A percentile compares a stretch with the other conserved stretches of the same genome.
These are phyloP conservation scores for Aureobasidium musti DNA, from an alignment of 2,329 filamentous ascomycete genomes.

Conservation along the genomic window DNA sequence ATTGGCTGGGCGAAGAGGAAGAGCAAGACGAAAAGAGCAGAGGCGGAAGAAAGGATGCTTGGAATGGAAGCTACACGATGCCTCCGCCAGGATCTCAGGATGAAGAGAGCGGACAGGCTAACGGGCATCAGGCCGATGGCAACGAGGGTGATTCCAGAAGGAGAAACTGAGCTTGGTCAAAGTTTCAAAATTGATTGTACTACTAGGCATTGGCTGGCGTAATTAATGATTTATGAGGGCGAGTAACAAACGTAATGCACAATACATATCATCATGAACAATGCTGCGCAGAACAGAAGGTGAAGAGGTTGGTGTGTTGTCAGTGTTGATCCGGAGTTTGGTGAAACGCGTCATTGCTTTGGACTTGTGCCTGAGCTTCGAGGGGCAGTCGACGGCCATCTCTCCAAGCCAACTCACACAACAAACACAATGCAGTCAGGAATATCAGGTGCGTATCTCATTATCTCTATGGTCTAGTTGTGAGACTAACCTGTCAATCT, in stretches of 20 bases:
- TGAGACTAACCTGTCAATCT: neutral
- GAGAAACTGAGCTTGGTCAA: neutral
- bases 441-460: slow-evolving; percentile 62
- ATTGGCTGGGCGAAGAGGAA: slow-evolving; percentile 29
- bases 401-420: slow-evolving; percentile 2
- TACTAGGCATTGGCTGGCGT: neutral
- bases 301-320: neutral
- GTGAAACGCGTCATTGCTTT: slow-evolving; percentile 27
- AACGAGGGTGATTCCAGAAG: slow-evolving; percentile 13
- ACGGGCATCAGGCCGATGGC: slow-evolving; percentile 11
- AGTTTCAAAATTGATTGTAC: neutral
- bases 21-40: slow-evolving; percentile 31
- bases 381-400: slow-evolving; percentile 21
- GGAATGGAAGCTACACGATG: slow-evolving; percentile 16
- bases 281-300: neutral
- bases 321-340: neutral
- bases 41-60: slow-evolving; percentile 11
- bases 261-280: neutral
- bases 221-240: neutral
- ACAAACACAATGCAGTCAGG: slow-evolving; percentile 69
- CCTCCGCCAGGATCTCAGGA: slow-evolving; percentile 11
- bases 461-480: neutral
- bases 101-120: slow-evolving; percentile 22
- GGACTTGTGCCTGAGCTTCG: slow-evolving; percentile 18
- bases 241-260: neutral